Conservation (phyloP, 208 protist genomes). For the Acanthamoeba lenticulata region DNA sequence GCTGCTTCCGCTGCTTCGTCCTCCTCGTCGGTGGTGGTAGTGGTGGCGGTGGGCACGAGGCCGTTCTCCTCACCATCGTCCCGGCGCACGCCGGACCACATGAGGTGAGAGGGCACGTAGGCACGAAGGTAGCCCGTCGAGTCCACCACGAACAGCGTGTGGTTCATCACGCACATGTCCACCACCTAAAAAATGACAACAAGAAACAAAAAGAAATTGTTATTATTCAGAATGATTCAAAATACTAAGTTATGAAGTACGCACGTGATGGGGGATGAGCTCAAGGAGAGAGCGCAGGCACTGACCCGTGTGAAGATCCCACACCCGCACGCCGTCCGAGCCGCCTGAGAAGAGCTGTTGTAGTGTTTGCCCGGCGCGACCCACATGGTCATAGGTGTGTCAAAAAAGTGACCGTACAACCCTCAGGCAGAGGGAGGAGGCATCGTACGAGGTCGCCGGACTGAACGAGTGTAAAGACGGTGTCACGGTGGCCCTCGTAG, state of each 20-base stretch:
- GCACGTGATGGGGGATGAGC: not conserved
- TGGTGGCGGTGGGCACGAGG: too few species aligned
- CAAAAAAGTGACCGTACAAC: too few species aligned
- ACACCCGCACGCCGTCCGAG: not conserved
- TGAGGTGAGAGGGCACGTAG: slow-evolving; percentile 1
- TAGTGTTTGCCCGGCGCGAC: not conserved
- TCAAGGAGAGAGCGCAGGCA: not conserved
- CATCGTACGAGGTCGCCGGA: not conserved
- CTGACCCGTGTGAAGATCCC: not conserved
- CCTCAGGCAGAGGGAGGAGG: too few species aligned
- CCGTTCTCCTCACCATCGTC: not conserved
- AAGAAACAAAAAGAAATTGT: not conserved
- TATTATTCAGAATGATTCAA: not conserved
- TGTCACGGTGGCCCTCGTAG: slow-evolving; percentile 2
- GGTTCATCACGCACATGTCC: slow-evolving; percentile 1
- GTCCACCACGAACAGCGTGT: not conserved
- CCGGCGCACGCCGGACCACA: not conserved
- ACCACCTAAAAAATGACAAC: not conserved
- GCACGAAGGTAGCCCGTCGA: not conserved
- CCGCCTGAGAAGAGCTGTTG: not conserved
- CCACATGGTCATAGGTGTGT: not conserved
- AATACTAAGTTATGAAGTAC: too few species aligned
- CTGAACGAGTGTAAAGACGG: not conserved
- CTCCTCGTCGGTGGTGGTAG: not conserved
- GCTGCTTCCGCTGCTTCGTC: not conserved